Evolutionary conservation across 306 rosid species (phyloP), one percentile per base, ranked within the genome.

Genomic region (Pterocarpus santalinus): DNA sequence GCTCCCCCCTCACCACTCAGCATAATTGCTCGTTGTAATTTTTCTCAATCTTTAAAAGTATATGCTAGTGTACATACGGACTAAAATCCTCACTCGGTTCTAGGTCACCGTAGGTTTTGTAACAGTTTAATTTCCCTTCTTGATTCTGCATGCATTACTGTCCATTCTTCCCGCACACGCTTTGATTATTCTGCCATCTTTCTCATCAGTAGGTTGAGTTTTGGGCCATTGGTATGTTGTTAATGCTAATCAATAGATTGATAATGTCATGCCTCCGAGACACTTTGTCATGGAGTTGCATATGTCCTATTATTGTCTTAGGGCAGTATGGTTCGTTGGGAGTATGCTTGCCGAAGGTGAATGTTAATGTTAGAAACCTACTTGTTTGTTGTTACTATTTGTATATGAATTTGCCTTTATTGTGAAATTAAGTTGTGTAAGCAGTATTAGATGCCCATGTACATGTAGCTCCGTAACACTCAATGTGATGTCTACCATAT

Each of bases 161-260:
- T 53, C 78, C 65, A 61, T 71, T 76, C 72, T 62, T 72, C 39
- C 73, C 35, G 4, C 43, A 62, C 15, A 13, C 55, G 34, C 69
- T 56, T 49, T 32, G 41, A 57, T 41, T 34, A 56, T 47, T 67
- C 56, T 15, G 61, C 35, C 57, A 41, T 58, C 66, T 62, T 60
- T 77, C 66, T 67, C 35, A 12, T 38, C n/a, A 62, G 66, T 49
- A 66, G 64, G 49, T 60, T 77, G 39, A 44, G 69, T 77, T 77
- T 13, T 60, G 15, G 12, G 12, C 15, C 13, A 17, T 39, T 75
- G 65, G 47, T 16, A 16, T 66, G 75, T 61, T 9, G 52, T 69
- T 9, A 33, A 70, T 75, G 55, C 28, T 22, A 22, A 22, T 44
- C 38, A 43, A 60, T 47, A 66, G 69, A 17, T 62, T 36, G 67